These are phyloP conservation scores for Stevia rebaudiana DNA, from an alignment of 140 eudicot genomes.

Conservation along the genomic window DNA sequence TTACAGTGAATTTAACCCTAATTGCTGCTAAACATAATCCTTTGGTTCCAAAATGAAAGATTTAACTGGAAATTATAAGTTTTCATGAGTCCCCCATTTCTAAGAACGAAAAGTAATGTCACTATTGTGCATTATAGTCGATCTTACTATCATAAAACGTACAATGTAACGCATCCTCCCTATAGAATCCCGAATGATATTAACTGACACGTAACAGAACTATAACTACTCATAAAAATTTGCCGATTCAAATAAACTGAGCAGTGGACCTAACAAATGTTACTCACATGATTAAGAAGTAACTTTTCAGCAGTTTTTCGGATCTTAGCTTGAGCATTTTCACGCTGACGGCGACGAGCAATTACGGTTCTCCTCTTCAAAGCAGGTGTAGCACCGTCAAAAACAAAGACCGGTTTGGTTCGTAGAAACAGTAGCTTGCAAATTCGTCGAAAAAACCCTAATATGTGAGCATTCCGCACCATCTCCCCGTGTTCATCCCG, in stretches of 20 bases:
- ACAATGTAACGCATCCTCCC: too few relatives aligned
- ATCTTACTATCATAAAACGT: too few relatives aligned
- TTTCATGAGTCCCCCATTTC: not conserved
- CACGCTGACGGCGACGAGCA: constrained; percentile 84
- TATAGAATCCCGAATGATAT: too few relatives aligned
- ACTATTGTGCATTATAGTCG: too few relatives aligned
- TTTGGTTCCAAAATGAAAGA: not conserved
- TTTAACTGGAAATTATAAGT: not conserved
- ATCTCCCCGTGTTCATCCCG: constrained; percentile 89
- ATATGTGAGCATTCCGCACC: constrained; percentile 82
- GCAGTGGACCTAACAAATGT: not conserved
- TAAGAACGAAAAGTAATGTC: not conserved
- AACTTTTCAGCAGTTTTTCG: constrained; percentile 84
- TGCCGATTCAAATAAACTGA: not conserved
- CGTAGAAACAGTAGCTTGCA: constrained; percentile 75
- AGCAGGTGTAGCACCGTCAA: constrained; percentile 82
- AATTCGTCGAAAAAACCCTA: constrained; percentile 85
- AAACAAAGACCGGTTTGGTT: constrained; percentile 81
- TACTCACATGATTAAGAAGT: constrained; percentile 72
- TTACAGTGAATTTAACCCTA: not conserved
- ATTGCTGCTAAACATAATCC: not conserved
- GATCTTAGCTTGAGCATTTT: constrained; percentile 82
- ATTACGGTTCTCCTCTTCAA: constrained; percentile 72
- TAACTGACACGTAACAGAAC: too few relatives aligned
- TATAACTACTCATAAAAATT: not conserved